Evolutionary conservation across 2,329 filamentous ascomycete species (phyloP), one percentile per base, ranked within the genome.

Genomic region (Emergomyces pasteurianus): DNA sequence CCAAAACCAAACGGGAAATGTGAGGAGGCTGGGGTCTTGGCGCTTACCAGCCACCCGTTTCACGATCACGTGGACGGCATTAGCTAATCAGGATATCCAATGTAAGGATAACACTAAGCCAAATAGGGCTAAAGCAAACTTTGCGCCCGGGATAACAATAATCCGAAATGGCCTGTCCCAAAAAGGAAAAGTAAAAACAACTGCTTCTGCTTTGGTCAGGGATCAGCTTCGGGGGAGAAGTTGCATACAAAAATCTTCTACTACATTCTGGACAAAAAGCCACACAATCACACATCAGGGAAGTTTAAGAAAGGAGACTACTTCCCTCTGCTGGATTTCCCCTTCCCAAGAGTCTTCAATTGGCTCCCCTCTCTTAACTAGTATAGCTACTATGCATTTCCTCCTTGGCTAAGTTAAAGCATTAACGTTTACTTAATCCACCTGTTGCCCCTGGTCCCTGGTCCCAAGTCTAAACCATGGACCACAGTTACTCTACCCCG

Each of bases 401-500:
- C 21, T 57, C 38, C 43, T 57, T 43, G 23, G 54, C 38, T 57
- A 57, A 26, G n/a, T n/a, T n/a, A n/a, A n/a, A n/a, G n/a, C n/a
- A n/a, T n/a, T n/a, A n/a, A n/a, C n/a, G n/a, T 14, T 31, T 18
- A 12, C 23, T 23, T 31, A 14, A 18, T n/a, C 21, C 21, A 14
- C 10, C 28, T 12, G 10, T 43, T 50, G 52, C 43, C 57, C 57
- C 57, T 58, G 28, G 34, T 59, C 40, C 42, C 46, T 49, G 46
- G 23, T 49, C 12, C 34, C 14, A 14, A 26, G 5, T 55, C 54
- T 43, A 26, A 50, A 67, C 61, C 36, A 76, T 76, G 74, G 72
- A 75, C 46, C 67, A 67, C 34, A 70, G 71, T 62, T 72, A 66
- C 61, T 66, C 67, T 54, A 67, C 66, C 47, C 62, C 61, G 36